A percentile compares a stretch with the other conserved stretches of the same genome.
Evolutionary conservation across 208 protist species (phyloP).

Genomic region (Endotrypanum monterogeii): DNA sequence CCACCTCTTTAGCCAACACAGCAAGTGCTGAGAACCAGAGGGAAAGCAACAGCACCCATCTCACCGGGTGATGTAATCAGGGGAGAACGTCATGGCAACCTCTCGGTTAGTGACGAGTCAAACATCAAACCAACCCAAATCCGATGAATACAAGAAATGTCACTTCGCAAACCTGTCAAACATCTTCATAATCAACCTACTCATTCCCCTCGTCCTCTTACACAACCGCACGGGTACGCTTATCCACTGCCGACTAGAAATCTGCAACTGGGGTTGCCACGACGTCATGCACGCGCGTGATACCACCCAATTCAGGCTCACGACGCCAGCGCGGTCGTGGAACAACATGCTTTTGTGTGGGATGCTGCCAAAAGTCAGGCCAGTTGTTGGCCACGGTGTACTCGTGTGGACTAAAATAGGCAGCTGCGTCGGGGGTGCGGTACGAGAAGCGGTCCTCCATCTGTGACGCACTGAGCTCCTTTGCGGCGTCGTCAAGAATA

Average conservation of each 20-base stretch:
- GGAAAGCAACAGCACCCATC: neutral
- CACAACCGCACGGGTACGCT: neutral
- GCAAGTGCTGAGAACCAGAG: neutral
- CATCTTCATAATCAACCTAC: neutral
- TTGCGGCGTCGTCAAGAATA: constrained; percentile 42
- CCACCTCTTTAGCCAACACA: neutral
- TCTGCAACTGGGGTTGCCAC: constrained; percentile 50
- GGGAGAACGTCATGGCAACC: neutral
- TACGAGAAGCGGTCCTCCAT: constrained; percentile 62
- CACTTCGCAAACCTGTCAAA: neutral
- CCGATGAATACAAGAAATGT: neutral
- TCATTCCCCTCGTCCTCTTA: neutral
- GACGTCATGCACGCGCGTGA: constrained; percentile 81
- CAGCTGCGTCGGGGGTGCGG: constrained; percentile 67
- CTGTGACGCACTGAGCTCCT: constrained; percentile 32
- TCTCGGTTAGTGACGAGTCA: neutral
- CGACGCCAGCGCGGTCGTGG: constrained; percentile 77
- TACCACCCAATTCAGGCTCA: constrained; percentile 78
- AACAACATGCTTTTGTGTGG: constrained; percentile 72
- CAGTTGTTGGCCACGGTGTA: constrained; percentile 73
- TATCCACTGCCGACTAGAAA: constrained; percentile 42
- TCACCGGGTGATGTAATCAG: neutral
- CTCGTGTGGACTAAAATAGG: constrained; percentile 74
- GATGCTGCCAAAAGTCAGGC: constrained; percentile 93
- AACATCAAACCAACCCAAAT: neutral